These are phyloP conservation scores for Polyplosphaeria fusca DNA, from an alignment of 495 filamentous ascomycete species.

Conservation along the genomic window DNA sequence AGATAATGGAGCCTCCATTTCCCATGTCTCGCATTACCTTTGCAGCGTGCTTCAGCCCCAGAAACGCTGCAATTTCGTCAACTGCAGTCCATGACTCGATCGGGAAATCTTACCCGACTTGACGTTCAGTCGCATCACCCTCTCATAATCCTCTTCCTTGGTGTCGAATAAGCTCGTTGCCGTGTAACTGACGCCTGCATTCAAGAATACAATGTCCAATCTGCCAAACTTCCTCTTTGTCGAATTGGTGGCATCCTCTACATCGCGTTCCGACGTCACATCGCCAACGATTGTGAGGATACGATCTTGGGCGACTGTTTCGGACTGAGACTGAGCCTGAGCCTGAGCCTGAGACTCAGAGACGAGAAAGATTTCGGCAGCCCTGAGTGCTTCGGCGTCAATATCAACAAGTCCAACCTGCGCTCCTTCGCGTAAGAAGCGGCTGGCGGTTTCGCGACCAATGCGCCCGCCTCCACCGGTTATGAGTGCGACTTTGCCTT, in stretches of 20 bases:
- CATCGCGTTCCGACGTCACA: conserved; percentile 28
- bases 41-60: conserved; percentile 11
- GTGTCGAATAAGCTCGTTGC: conserved; percentile 30
- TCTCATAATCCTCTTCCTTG: conserved; percentile 27
- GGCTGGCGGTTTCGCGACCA: conserved; percentile 27
- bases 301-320: conserved; percentile 1
- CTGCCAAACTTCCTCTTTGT: conserved; percentile 21
- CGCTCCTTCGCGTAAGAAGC: conserved; percentile 29
- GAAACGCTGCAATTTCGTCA: not conserved
- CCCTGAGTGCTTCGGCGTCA: not conserved
- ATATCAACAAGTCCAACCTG: conserved; percentile 26
- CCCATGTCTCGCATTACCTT: conserved; percentile 23
- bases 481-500: conserved; percentile 23
- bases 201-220: conserved; percentile 26
- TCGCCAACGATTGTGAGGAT: conserved; percentile 30
- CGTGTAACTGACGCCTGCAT: conserved; percentile 26
- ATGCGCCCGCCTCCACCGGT: conserved; percentile 32
- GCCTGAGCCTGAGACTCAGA: not conserved
- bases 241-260: conserved; percentile 9
- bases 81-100: not conserved
- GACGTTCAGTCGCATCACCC: conserved; percentile 30
- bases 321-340: not conserved
- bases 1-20: conserved; percentile 30
- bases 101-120: conserved; percentile 25
- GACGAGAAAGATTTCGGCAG: not conserved